Percentiles rank a stretch among this genome's conserved stretches.
Conservation (phyloP, 306 rosid species). For the Adenanthera pavonina region DNA sequence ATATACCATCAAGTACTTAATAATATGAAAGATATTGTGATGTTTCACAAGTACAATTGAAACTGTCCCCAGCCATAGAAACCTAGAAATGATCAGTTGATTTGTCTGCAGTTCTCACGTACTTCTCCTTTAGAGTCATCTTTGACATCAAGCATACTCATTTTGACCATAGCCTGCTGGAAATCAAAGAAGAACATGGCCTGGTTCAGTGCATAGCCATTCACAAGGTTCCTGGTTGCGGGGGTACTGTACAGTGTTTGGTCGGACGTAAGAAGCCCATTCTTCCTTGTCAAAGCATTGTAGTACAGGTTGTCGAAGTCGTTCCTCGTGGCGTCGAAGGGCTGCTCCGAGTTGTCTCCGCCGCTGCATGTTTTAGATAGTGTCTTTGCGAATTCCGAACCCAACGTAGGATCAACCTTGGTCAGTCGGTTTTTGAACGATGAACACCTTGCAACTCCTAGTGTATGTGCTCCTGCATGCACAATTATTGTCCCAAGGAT, state of each 20-base stretch:
- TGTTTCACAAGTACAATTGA: slow-evolving; percentile 13
- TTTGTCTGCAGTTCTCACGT: slow-evolving; percentile 57
- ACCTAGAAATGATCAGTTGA: slow-evolving; percentile 45
- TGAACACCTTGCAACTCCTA: slow-evolving; percentile 83
- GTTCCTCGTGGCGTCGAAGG: slow-evolving; percentile 66
- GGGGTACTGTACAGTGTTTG: slow-evolving; percentile 60
- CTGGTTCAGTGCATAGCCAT: slow-evolving; percentile 62
- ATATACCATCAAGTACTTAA: not conserved
- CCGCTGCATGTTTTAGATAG: slow-evolving; percentile 61
- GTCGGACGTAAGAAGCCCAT: slow-evolving; percentile 71
- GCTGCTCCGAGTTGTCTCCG: slow-evolving; percentile 66
- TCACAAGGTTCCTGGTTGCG: slow-evolving; percentile 56
- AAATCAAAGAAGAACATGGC: slow-evolving; percentile 81
- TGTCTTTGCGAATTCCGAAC: slow-evolving; percentile 59
- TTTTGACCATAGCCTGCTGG: slow-evolving; percentile 73
- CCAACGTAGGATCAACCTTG: slow-evolving; percentile 48
- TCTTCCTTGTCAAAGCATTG: slow-evolving; percentile 50
- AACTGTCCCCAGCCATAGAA: not conserved
- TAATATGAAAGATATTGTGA: not conserved
- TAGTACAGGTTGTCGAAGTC: slow-evolving; percentile 70
- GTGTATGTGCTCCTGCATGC: slow-evolving; percentile 76
- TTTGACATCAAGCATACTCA: slow-evolving; percentile 74
- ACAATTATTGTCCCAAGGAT: not conserved
- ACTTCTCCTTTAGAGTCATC: slow-evolving; percentile 65
- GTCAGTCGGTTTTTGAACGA: slow-evolving; percentile 65